Evolutionary conservation across 352 stramenopile species (phyloP), one percentile per base, ranked within the genome.

Genomic region (Detonula confervacea): DNA sequence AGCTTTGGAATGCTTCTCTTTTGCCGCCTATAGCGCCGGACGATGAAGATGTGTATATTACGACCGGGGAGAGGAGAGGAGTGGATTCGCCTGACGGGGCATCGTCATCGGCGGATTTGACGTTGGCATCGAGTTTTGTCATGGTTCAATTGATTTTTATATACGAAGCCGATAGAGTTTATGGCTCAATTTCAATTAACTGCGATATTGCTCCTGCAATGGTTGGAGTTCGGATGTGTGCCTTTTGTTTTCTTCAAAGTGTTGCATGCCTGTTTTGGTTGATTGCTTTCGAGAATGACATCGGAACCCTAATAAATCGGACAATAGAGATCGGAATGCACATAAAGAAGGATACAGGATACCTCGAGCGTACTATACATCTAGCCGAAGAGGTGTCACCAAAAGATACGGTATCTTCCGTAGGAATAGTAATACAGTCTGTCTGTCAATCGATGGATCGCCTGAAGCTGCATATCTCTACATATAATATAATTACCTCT

Each of bases 31-130:
- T 22, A 14, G n/a, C 7, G 16, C 8, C 20, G 22, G 0, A 1
- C 12, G 55, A 51, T 0, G 52, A 60, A 16, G 25, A 20, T 9
- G 30, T 63, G n/a, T n/a, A n/a, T n/a, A n/a, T n/a, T n/a, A n/a
- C n/a, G n/a, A n/a, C n/a, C 12, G 20, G 27, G 2, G 49, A 35
- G 9, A 78, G 57, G 59, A 79, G 70, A 42, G 70, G 70, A 0
- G 70, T 79, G 12, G 70, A 72, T 72, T 79, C 70, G 25, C 49
- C 70, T 0, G 49, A 25, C 14, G 54, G 18, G 20, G 20, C 35
- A 29, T 73, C 52, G 65, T 65, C 33, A n/a, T 64, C 65, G 29
- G 1, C 25, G 62, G 24, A 47, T 52, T 63, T 20, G 20, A 33
- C 37, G 35, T 64, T 25, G 20, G 20, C 22, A 25, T 51, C 30